Conservation (phyloP, 148 eudicot genomes). For the Amaranthus palmeri region DNA sequence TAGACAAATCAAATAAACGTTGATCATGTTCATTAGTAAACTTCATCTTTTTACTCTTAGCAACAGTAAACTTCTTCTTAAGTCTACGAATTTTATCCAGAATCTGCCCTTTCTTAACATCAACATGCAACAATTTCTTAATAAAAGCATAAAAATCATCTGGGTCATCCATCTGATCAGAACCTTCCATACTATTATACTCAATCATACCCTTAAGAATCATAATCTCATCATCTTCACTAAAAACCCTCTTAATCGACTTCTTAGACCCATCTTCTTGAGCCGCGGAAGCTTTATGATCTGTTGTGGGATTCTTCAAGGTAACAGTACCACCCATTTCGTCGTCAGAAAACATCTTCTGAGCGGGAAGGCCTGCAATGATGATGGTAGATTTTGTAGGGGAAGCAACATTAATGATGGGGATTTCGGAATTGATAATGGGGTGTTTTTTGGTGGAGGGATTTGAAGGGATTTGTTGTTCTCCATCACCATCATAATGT, state of each 20-base stretch:
- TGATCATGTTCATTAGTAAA: constrained; percentile 33
- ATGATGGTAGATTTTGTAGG: too few relatives aligned
- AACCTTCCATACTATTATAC: constrained; percentile 21
- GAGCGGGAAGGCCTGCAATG: too few relatives aligned
- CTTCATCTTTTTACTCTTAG: constrained; percentile 21
- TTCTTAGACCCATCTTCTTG: constrained; percentile 14
- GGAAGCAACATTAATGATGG: too few relatives aligned
- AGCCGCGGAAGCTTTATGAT: not conserved
- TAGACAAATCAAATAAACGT: constrained; percentile 30
- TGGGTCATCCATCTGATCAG: constrained; percentile 27
- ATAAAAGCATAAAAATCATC: constrained; percentile 34
- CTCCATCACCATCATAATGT: too few relatives aligned
- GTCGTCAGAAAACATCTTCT: too few relatives aligned
- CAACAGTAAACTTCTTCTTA: constrained; percentile 34
- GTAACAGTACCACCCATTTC: too few relatives aligned
- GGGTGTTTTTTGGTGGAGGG: too few relatives aligned
- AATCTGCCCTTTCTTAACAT: constrained; percentile 33
- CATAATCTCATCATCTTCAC: constrained; percentile 50
- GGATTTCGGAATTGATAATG: too few relatives aligned
- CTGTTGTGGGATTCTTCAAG: too few relatives aligned
- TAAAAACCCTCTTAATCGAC: constrained; percentile 51
- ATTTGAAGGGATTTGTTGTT: too few relatives aligned
- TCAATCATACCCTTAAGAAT: constrained; percentile 48
- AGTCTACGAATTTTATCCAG: constrained; percentile 35
- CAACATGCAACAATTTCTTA: constrained; percentile 31